phyloP scores from a whole-genome alignment of 768 basidiomycete genomes.

The Lentinula raphanica region DNA sequence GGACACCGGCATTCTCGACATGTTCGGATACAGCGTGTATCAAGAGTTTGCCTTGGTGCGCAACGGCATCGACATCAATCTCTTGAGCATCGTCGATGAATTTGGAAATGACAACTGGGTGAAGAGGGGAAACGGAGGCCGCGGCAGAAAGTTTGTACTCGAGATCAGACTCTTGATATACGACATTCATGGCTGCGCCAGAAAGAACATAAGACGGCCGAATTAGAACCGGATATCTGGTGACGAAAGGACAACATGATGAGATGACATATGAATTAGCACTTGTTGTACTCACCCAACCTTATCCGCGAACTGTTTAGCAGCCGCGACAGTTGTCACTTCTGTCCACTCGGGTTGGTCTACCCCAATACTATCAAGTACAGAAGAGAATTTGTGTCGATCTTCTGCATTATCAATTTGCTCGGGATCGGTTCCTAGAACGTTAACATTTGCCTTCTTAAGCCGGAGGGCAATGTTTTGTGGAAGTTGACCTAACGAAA shows the following conservation, averaged over 20 bases:
- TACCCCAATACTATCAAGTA: constrained; percentile 90
- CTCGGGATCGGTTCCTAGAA: constrained; percentile 92
- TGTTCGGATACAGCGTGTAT: constrained; percentile 98
- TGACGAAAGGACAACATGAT: not conserved
- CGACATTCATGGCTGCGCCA: constrained; percentile 99
- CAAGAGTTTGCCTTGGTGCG: constrained; percentile 85
- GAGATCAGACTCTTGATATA: constrained; percentile 83
- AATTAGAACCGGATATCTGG: constrained; percentile 92
- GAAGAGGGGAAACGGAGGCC: constrained; percentile 90
- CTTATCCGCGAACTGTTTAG: constrained; percentile 83
- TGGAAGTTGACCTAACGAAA: constrained; percentile 76
- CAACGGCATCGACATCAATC: constrained; percentile 97
- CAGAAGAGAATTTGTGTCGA: constrained; percentile 97
- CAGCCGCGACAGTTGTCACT: constrained; percentile 80
- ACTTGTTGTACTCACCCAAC: constrained; percentile 55
- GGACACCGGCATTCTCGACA: constrained; percentile 97
- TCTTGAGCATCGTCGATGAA: constrained; percentile 98
- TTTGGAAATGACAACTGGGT: constrained; percentile 98
- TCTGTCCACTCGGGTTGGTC: constrained; percentile 98
- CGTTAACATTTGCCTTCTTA: constrained; percentile 85
- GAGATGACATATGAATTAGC: constrained; percentile 2
- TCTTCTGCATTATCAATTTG: constrained; percentile 98
- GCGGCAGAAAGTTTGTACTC: constrained; percentile 96
- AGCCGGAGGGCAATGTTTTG: constrained; percentile 98
- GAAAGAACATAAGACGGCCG: constrained; percentile 98